A percentile compares a stretch with the other conserved stretches of the same genome.
Evolutionary conservation across 2,329 filamentous ascomycete genomes (phyloP).

Genomic region (Exophiala spinifera): DNA sequence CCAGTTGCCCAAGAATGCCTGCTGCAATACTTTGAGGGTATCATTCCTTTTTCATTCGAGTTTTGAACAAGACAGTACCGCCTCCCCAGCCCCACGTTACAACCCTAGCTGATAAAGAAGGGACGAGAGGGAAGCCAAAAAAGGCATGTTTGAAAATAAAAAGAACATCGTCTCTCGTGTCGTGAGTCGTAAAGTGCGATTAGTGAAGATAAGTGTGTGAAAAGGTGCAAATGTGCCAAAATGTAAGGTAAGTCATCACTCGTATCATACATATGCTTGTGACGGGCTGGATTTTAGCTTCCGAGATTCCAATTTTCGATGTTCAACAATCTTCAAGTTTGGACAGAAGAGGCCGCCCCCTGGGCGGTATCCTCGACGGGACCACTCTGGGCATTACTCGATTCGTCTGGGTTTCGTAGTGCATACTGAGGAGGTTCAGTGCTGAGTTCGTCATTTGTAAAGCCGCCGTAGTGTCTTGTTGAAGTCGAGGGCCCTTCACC

Average conservation of each 20-base stretch:
- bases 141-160: too few species aligned
- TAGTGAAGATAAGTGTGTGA: neutral
- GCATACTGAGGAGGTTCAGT: conserved; percentile 23
- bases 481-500: conserved; percentile 11
- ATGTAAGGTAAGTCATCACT: too few species aligned
- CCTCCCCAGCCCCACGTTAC: neutral
- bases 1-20: neutral
- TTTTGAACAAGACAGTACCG: neutral
- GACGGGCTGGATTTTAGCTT: too few species aligned
- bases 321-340: neutral
- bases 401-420: conserved; percentile 6
- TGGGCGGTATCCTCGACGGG: conserved; percentile 20
- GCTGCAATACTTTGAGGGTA: neutral
- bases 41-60: neutral
- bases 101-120: neutral
- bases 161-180: neutral
- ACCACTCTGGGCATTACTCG: conserved; percentile 1
- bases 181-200: neutral
- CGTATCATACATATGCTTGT: too few species aligned
- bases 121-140: too few species aligned
- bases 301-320: too few species aligned
- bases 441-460: conserved; percentile 28
- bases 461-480: conserved; percentile 7
- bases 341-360: conserved; percentile 9
- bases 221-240: too few species aligned